phyloP scores from a whole-genome alignment of 352 stramenopile genomes.

The Sclerospora graminicola region DNA sequence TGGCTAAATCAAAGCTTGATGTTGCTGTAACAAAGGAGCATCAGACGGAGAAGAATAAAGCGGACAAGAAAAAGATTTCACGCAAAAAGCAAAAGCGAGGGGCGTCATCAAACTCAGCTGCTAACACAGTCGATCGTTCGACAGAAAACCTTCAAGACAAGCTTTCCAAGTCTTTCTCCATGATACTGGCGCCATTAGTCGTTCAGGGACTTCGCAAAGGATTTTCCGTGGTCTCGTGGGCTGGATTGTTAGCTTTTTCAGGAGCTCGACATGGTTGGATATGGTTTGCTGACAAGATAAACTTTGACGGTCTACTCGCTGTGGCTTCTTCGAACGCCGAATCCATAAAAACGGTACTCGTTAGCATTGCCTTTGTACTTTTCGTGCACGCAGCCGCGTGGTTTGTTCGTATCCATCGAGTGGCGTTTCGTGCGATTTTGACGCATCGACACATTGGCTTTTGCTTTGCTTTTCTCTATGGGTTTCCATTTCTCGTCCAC shows the following conservation, averaged over 20 bases:
- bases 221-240: conserved; percentile 5
- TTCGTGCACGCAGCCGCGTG: conserved; percentile 61
- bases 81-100: conserved; percentile 56
- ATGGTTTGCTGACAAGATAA: conserved; percentile 23
- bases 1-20: conserved; percentile 20
- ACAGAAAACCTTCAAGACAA: conserved; percentile 4
- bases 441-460: conserved; percentile 82
- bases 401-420: conserved; percentile 70
- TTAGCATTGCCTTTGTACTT: conserved; percentile 57
- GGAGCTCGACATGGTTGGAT: conserved; percentile 9
- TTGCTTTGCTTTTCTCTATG: conserved; percentile 83
- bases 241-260: conserved; percentile 6
- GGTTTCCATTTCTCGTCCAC: conserved; percentile 78
- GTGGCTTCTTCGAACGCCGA: conserved; percentile 46
- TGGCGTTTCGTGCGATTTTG: conserved; percentile 72
- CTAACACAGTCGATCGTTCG: too few relatives aligned
- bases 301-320: conserved; percentile 33
- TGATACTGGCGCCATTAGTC: conserved; percentile 5
- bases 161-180: conserved; percentile 4
- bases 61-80: conserved; percentile 36
- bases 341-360: conserved; percentile 50
- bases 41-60: conserved; percentile 47
- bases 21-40: conserved; percentile 42
- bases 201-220: conserved; percentile 5
- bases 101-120: too few relatives aligned